These are phyloP conservation scores for Lipomyces chichibuensis DNA, from an alignment of 805 yeast genomes.

Conservation along the genomic window DNA sequence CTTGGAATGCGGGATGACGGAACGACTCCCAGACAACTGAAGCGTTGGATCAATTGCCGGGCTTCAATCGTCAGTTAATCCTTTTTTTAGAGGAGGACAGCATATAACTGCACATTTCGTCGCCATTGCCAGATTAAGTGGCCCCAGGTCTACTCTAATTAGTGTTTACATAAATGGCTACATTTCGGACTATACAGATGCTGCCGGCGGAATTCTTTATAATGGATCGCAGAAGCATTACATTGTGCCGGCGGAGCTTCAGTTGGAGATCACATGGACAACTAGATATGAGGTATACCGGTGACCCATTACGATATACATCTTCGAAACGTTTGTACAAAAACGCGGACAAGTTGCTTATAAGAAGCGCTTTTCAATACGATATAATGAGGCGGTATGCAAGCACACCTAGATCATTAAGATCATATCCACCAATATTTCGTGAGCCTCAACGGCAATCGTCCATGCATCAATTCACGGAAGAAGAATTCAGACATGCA, in stretches of 20 bases:
- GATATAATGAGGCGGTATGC: not conserved
- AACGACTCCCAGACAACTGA: too few relatives aligned
- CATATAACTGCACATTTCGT: not conserved
- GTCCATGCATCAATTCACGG: slow-evolving; percentile 15
- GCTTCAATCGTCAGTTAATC: too few relatives aligned
- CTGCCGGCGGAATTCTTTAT: not conserved
- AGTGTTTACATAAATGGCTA: not conserved
- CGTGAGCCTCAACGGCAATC: not conserved
- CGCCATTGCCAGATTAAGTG: not conserved
- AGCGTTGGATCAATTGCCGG: too few relatives aligned
- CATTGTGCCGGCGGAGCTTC: not conserved
- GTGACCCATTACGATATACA: not conserved
- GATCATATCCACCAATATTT: not conserved
- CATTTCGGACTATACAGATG: not conserved
- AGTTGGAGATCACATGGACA: not conserved
- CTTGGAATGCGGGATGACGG: too few relatives aligned
- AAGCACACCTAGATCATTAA: not conserved
- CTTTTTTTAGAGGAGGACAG: not conserved
- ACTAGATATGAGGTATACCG: not conserved
- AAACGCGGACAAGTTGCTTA: not conserved
- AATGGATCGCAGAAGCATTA: not conserved
- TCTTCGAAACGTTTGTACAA: not conserved
- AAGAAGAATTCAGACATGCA: slow-evolving; percentile 33
- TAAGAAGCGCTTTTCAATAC: not conserved
- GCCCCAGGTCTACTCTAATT: not conserved